Base-by-base conservation (phyloP, 257 asterid genomes). In the Primulina tabacum region DNA sequence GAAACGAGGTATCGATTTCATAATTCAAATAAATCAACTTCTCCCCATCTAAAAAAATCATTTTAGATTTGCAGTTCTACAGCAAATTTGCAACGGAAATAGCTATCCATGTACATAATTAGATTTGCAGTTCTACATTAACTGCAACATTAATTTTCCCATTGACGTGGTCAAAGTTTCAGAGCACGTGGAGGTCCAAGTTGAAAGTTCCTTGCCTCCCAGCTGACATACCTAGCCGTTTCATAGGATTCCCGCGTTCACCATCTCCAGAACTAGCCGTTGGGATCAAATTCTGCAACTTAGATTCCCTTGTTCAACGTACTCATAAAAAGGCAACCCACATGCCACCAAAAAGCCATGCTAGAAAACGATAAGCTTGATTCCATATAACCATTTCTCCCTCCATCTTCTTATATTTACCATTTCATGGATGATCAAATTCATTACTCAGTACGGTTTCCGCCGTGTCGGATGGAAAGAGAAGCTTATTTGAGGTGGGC, bases 221-320 rank as follows among this genome's bases (percentile, higher is more conserved):
- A 24, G 26, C 26, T 24, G 57, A 53, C 28, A 47, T 1, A 52
- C 3, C 57, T 84, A 87, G 92, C 92, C 92, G 92, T 87, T 87
- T 33, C 1, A 55, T 29, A 29, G 29, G 57, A 69, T 64, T 65
- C 82, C 78, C 73, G 82, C 83, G 85, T 73, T 72, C 53, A 11
- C 11, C 17, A 12, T 43, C 53, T 3, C 17, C n/a, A 12, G 64
- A 79, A 75, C 78, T 82, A 82, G 84, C 84, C 84, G 86, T 82
- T 82, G 60, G 38, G 32, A 55, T 35, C 20, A 50, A 60, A 24
- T 30, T 73, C 60, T 28, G 6, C 12, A 47, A 12, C 59, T 16
- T 34, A 53, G 16, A 32, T 26, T 28, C 30, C 30, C 30, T 28
- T 4, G 2, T 1, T 28, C 30, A 28, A 21, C 55, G 47, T 65